Base-by-base conservation (phyloP, 2,329 filamentous ascomycete genomes). In the Fonsecaea pedrosoi region DNA sequence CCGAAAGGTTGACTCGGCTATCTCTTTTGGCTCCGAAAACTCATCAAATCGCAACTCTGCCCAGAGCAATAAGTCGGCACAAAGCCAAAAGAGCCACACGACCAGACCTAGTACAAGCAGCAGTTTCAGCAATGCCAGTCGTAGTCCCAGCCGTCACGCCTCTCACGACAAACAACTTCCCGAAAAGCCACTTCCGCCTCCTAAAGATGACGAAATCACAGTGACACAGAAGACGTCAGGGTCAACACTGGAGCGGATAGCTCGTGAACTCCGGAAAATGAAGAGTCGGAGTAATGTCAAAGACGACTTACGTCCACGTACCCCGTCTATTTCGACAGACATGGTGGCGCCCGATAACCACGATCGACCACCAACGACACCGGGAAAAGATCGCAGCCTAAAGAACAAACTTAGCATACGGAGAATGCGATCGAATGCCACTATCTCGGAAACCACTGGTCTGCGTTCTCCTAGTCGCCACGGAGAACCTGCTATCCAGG, bases 1-100 rank as follows among this genome's bases (percentile, higher is more conserved):
- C 60, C 83, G 86, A 72, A 89, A 88, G 76, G 84, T 84, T 25
- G 87, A 89, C 74, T 89, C 87, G 2, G 87, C 87, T 21, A 84
- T 89, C 66, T 88, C 86, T 75, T 88, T 89, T 72, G 81, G 79
- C 58, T 78, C 78, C 1, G 70, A 75, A 30, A 76, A 75, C 35
- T 75, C 78, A 35, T 77, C 77, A 9, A 78, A 78, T 34, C 79
- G 75, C 68, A 78, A 77, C 70, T 76, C 73, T 65, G 72, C 60
- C 59, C 75, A 75, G 57, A 74, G 68, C 37, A 61, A 61, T 67
- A 78, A 77, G 70, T 76, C 73, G 63, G 71, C 59, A 57, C 75
- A 75, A 12, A 54, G 45, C 59, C 59, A 61, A 40, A 61, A 50
- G 59, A 74, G 68, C 34, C 75, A 77, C 34, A 72, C 73, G 18